Conservation (phyloP, 2,329 filamentous ascomycete species). For the Hymenoscyphus occultus region DNA sequence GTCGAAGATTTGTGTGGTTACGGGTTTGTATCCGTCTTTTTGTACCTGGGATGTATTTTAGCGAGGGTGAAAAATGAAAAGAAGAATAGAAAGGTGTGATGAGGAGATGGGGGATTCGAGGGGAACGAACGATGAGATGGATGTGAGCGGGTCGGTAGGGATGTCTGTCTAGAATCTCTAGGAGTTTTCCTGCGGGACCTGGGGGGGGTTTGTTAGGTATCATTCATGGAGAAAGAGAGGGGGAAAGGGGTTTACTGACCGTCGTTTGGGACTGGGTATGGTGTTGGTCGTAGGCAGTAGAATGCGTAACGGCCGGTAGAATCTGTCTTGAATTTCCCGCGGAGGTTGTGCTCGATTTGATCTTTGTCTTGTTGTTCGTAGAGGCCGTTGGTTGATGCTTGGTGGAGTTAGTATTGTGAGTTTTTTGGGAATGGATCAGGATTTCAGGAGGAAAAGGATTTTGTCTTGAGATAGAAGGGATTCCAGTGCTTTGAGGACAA, state of each 20-base stretch:
- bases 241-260: conserved; percentile 22
- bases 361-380: conserved; percentile 61
- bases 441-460: too few relatives aligned
- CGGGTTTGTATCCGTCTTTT: conserved; percentile 53
- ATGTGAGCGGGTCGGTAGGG: conserved; percentile 62
- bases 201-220: background rate
- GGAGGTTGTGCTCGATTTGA: conserved; percentile 59
- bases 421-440: too few relatives aligned
- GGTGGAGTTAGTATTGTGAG: too few relatives aligned
- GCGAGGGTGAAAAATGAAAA: background rate
- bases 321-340: conserved; percentile 60
- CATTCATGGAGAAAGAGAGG: background rate
- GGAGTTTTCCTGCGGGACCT: conserved; percentile 56
- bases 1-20: conserved; percentile 78
- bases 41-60: conserved; percentile 18
- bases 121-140: conserved; percentile 51
- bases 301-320: conserved; percentile 53
- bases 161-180: conserved; percentile 58
- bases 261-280: conserved; percentile 35
- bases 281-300: conserved; percentile 48
- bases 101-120: background rate
- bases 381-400: conserved; percentile 54
- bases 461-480: too few relatives aligned
- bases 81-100: background rate
- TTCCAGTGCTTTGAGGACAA: too few relatives aligned